These are phyloP conservation scores for Yamadazyma pseudoaaseri DNA, from an alignment of 1,139 yeast species.

Conservation along the genomic window DNA sequence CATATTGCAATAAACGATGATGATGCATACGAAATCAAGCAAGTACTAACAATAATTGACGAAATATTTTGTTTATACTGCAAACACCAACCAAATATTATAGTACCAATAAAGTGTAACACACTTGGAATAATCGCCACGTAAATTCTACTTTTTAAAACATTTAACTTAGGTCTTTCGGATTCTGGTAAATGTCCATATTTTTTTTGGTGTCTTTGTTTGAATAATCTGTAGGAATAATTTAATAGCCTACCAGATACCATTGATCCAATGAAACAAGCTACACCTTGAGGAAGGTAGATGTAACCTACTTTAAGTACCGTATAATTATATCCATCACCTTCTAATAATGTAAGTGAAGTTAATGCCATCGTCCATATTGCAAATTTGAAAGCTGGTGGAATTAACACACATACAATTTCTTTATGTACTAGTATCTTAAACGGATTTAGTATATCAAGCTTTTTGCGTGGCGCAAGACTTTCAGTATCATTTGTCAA, in stretches of 20 bases:
- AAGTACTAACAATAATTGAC: conserved; percentile 32
- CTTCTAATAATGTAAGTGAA: conserved; percentile 30
- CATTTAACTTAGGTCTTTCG: conserved; percentile 27
- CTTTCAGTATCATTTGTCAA: conserved; percentile 29
- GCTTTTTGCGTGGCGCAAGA: conserved; percentile 16
- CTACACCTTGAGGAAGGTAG: conserved; percentile 40
- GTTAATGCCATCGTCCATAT: conserved; percentile 38
- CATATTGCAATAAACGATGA: conserved; percentile 27
- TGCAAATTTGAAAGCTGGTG: conserved; percentile 37
- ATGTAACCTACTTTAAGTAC: conserved; percentile 38
- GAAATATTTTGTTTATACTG: conserved; percentile 24
- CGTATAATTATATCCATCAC: conserved; percentile 27
- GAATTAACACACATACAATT: conserved; percentile 26
- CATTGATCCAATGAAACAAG: conserved; percentile 30
- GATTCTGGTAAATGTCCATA: conserved; percentile 15
- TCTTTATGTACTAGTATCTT: conserved; percentile 24
- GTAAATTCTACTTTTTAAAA: conserved; percentile 26
- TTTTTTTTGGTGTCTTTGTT: conserved; percentile 16
- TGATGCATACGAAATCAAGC: conserved; percentile 28
- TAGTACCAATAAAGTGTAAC: conserved; percentile 25
- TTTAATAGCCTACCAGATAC: conserved; percentile 28
- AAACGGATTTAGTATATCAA: conserved; percentile 30
- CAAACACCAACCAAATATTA: conserved; percentile 43
- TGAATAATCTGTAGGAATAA: conserved; percentile 24
- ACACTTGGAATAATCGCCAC: conserved; percentile 25